Percentiles rank a stretch among this genome's conserved stretches.
Evolutionary conservation across 2,329 filamentous ascomycete species (phyloP).

Genomic region (Passalora sequoiae): DNA sequence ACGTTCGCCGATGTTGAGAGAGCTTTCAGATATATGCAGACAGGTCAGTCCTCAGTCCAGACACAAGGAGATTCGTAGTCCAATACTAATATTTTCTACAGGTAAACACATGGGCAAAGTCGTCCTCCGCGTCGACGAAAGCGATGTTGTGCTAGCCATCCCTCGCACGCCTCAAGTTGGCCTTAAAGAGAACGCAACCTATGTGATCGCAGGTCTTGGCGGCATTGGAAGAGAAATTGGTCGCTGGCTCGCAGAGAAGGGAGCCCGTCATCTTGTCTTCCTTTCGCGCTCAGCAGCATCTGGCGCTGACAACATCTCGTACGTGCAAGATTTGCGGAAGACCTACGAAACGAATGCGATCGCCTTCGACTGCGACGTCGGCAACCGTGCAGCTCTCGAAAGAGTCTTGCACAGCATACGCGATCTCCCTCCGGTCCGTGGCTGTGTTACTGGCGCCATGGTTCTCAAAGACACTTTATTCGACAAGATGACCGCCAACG

Average conservation of each 20-base stretch:
- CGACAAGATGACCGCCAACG: slow-evolving; percentile 24
- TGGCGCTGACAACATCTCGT: slow-evolving; percentile 3
- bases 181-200: slow-evolving; percentile 6
- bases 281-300: slow-evolving; percentile 9
- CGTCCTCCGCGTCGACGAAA: slow-evolving; percentile 3
- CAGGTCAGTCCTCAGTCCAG: too few species aligned
- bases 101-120: slow-evolving; percentile 17
- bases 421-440: slow-evolving; percentile 34
- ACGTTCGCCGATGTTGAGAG: slow-evolving; percentile 19
- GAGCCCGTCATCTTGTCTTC: slow-evolving; percentile 10
- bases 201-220: slow-evolving; percentile 14
- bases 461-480: slow-evolving; percentile 24
- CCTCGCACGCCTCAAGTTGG: slow-evolving; percentile 3
- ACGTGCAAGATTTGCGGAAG: slow-evolving; percentile 6
- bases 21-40: slow-evolving; percentile 16
- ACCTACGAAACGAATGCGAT: too few species aligned
- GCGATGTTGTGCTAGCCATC: slow-evolving; percentile 5
- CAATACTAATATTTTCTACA: too few species aligned
- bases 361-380: slow-evolving; percentile 12
- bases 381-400: slow-evolving; percentile 11
- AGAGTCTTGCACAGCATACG: slow-evolving; percentile 17
- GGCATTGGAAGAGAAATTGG: slow-evolving; percentile 12
- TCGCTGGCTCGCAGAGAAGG: slow-evolving; percentile 6
- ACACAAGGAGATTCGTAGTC: too few species aligned
- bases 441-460: slow-evolving; percentile 40